Percentiles rank a stretch among this genome's conserved stretches.
Evolutionary conservation across 2,329 filamentous ascomycete species (phyloP).

Genomic region (Neonectria hederae): DNA sequence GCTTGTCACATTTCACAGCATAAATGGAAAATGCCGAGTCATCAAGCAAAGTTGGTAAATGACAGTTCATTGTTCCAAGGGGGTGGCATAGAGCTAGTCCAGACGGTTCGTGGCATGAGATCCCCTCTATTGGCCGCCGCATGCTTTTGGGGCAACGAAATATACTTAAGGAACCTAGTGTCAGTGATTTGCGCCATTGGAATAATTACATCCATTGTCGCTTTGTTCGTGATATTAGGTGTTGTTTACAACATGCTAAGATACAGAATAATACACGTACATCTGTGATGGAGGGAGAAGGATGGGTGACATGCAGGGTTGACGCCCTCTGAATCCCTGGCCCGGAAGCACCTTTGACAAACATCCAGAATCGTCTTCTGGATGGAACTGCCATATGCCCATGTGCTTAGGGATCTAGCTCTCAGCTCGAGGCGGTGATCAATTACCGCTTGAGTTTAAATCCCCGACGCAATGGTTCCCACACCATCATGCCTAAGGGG

Average conservation of each 20-base stretch:
- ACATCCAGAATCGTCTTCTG: not conserved
- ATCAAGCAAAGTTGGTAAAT: too few relatives aligned
- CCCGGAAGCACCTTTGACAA: not conserved
- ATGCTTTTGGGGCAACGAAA: not conserved
- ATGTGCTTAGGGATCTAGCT: not conserved
- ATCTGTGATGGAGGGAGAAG: slow-evolving; percentile 8
- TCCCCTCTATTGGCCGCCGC: not conserved
- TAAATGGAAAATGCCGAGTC: too few relatives aligned
- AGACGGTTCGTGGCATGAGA: not conserved
- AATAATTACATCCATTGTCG: not conserved
- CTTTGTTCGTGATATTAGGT: slow-evolving; percentile 5
- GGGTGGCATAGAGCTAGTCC: not conserved
- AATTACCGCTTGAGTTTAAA: not conserved
- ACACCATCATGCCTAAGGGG: not conserved
- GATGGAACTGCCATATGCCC: not conserved
- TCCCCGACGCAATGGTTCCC: not conserved
- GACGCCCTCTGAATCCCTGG: not conserved
- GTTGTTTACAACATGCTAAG: slow-evolving; percentile 13
- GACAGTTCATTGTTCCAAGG: not conserved
- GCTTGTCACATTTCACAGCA: not conserved
- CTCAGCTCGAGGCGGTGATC: not conserved
- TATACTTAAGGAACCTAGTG: not conserved
- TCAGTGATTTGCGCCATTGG: not conserved
- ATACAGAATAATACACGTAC: slow-evolving; percentile 19
- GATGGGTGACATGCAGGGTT: not conserved